These are phyloP conservation scores for Vigna mungo DNA, from an alignment of 306 rosid species.

Conservation along the genomic window DNA sequence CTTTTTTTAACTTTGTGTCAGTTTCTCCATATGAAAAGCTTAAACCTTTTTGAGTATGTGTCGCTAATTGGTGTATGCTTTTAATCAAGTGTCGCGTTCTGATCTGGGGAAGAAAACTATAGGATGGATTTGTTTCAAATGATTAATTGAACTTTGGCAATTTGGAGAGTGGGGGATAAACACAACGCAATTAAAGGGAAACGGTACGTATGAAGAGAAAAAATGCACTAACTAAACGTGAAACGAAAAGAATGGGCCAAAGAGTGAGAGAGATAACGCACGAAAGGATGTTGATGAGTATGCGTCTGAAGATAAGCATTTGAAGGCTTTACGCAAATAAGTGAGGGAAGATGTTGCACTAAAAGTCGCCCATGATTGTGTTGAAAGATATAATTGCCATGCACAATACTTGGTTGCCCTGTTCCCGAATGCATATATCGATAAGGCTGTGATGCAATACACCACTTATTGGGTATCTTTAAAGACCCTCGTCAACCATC, in stretches of 20 bases:
- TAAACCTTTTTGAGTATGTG: slow-evolving; percentile 41
- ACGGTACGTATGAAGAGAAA: slow-evolving; percentile 38
- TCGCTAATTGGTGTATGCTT: slow-evolving; percentile 45
- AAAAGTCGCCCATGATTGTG: slow-evolving; percentile 53
- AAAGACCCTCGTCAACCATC: slow-evolving; percentile 45
- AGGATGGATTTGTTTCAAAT: slow-evolving; percentile 43
- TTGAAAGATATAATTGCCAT: slow-evolving; percentile 54
- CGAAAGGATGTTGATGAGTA: slow-evolving; percentile 30
- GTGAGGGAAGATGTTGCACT: slow-evolving; percentile 39
- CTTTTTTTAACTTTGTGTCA: slow-evolving; percentile 23
- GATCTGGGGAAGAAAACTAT: slow-evolving; percentile 32
- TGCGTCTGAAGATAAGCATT: slow-evolving; percentile 51
- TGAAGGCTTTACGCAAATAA: slow-evolving; percentile 56
- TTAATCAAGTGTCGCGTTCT: slow-evolving; percentile 45
- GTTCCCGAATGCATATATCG: slow-evolving; percentile 43
- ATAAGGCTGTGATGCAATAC: slow-evolving; percentile 54
- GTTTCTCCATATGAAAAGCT: slow-evolving; percentile 23
- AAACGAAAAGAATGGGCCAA: slow-evolving; percentile 51
- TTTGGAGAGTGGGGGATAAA: slow-evolving; percentile 40
- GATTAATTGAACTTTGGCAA: background rate
- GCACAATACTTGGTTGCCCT: slow-evolving; percentile 50
- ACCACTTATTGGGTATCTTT: slow-evolving; percentile 51
- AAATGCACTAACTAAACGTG: slow-evolving; percentile 54
- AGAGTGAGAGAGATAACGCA: slow-evolving; percentile 35
- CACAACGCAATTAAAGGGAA: slow-evolving; percentile 41